phyloP scores from a whole-genome alignment of 2,329 filamentous ascomycete genomes.

The Aphanoascus verrucosus region DNA sequence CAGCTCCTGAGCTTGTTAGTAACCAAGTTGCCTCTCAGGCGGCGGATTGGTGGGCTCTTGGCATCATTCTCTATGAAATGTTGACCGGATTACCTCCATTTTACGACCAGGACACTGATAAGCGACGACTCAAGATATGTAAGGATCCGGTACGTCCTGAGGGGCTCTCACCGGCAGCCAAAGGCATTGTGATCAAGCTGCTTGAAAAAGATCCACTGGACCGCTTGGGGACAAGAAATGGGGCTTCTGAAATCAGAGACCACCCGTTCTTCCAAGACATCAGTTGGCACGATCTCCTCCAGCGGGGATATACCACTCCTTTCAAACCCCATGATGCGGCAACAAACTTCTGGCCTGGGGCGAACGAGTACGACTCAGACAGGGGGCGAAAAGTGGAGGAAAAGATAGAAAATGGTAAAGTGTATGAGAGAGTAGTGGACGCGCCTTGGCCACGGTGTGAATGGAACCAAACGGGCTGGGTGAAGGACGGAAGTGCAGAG shows the following conservation, averaged over 20 bases:
- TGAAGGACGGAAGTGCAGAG: neutral
- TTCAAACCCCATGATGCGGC: constrained; percentile 10
- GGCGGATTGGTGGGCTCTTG: constrained; percentile 15
- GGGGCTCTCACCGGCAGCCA: constrained; percentile 33
- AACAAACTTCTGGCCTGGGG: constrained; percentile 5
- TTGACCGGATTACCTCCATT: constrained; percentile 12
- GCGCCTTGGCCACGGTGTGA: constrained; percentile 1
- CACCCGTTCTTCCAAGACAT: constrained; percentile 10
- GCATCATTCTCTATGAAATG: constrained; percentile 16
- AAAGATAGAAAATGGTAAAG: constrained; percentile 7
- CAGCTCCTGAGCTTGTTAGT: constrained; percentile 14
- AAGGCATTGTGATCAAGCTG: constrained; percentile 9
- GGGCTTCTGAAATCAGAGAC: constrained; percentile 28
- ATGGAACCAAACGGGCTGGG: neutral
- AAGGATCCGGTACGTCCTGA: constrained; percentile 34
- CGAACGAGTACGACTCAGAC: neutral
- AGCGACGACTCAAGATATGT: constrained; percentile 98
- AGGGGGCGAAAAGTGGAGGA: neutral
- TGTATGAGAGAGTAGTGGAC: constrained; percentile 3
- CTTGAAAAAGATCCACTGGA: constrained; percentile 2
- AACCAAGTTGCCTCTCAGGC: constrained; percentile 9
- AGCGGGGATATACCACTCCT: constrained; percentile 8
- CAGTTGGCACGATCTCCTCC: constrained; percentile 8
- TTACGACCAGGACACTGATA: constrained; percentile 44
- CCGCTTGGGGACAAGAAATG: constrained; percentile 28